Base-by-base conservation (phyloP, 257 asterid genomes). In the Mitragyna speciosa region DNA sequence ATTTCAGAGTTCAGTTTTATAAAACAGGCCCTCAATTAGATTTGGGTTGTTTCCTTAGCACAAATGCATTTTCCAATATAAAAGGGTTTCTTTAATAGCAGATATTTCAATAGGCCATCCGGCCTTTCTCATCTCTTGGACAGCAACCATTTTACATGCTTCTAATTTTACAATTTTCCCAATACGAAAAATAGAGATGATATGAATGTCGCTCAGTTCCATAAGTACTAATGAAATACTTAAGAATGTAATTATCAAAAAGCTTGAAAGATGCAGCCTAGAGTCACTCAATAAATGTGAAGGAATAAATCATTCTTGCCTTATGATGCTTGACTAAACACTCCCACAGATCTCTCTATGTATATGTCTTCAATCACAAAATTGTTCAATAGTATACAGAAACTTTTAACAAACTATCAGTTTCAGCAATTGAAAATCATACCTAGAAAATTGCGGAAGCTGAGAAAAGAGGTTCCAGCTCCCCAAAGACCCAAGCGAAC, bases 401-500 rank as follows among this genome's bases (percentile, higher is more conserved):
- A 24, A 80, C 64, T 71, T 33, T 43, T 78, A 82, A 78, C 49
- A 68, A 30, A 78, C 39, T 48, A 69, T 70, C 48, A 20, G 73
- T 69, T 73, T 76, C 54, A 59, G 70, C 78, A 82, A 80, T 73
- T 70, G 41, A 72, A 78, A 81, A 80, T 49, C 82, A 51, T 80
- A 96, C 99, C 99, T 94, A 96, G 87, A 82, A 96, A 96, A 33
- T 90, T 93, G 33, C 95, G 91, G 72, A 96, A 94, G 80, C 89
- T 85, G 43, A 76, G 84, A 87, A 96, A 96, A 87, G 97, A 90
- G 65, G 99, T 96, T 89, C 99, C 99, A 48, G 87, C 85, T 86
- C 99, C 99, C 99, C 99, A 96, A 84, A 96, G 98, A 75, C 99
- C 99, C 83, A 96, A 97, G 82, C 99, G 98, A 80, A 94, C 94